phyloP scores from a whole-genome alignment of 2,329 filamentous ascomycete species.

The Pyrenochaeta sp. region DNA sequence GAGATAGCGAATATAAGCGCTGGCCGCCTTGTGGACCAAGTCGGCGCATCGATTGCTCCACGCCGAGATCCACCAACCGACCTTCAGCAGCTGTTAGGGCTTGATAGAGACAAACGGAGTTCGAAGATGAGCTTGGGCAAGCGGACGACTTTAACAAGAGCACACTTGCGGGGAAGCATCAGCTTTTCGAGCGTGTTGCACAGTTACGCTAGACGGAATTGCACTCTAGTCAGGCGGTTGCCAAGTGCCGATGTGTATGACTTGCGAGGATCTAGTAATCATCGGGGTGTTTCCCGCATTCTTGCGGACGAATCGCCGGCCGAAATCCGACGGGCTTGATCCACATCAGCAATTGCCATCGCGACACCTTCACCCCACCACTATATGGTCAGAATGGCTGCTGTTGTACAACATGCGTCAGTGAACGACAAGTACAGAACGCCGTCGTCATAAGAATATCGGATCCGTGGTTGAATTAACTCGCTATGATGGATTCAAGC shows the following conservation, averaged over 20 bases:
- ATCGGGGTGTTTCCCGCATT: conserved; percentile 8
- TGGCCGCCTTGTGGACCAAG: conserved; percentile 8
- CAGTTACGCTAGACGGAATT: neutral
- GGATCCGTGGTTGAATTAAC: neutral
- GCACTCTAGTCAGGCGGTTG: neutral
- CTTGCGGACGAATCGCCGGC: conserved; percentile 40
- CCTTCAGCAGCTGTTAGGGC: no score
- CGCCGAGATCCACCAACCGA: no score
- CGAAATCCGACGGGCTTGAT: conserved; percentile 26
- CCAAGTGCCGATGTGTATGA: conserved; percentile 3
- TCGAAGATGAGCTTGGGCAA: no score
- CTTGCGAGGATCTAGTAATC: conserved; percentile 10
- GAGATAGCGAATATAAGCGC: conserved; percentile 25
- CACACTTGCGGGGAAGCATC: no score
- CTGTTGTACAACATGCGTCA: conserved; percentile 25
- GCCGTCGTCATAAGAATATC: conserved; percentile 2
- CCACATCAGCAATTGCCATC: conserved; percentile 35
- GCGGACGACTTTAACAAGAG: neutral
- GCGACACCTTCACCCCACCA: conserved; percentile 32
- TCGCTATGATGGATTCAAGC: conserved; percentile 28
- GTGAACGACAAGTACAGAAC: conserved; percentile 11
- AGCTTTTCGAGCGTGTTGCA: no score
- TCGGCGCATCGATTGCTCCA: conserved; percentile 8
- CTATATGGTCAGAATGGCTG: conserved; percentile 43
- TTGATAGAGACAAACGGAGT: no score